phyloP scores from a whole-genome alignment of 495 filamentous ascomycete species.

The Chaetomium fimeti region DNA sequence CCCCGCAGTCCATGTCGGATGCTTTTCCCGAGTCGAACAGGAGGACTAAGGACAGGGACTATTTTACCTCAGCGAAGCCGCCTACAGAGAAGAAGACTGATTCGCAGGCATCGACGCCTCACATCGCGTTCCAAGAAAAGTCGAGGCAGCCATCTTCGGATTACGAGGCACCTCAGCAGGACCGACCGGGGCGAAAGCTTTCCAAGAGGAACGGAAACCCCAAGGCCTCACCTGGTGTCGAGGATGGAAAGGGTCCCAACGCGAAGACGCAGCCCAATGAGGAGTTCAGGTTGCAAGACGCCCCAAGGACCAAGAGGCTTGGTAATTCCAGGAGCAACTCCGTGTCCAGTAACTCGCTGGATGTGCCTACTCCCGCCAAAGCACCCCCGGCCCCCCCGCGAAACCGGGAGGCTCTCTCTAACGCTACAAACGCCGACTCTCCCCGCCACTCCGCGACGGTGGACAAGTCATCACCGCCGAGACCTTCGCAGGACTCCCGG shows the following conservation, averaged over 20 bases:
- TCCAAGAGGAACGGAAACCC: slow-evolving; percentile 45
- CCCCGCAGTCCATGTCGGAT: slow-evolving; percentile 58
- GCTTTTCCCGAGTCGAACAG: slow-evolving; percentile 40
- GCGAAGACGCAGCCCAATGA: slow-evolving; percentile 40
- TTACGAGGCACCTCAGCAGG: slow-evolving; percentile 45
- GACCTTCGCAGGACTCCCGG: slow-evolving; percentile 51
- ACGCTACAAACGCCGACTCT: slow-evolving; percentile 30
- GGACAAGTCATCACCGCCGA: slow-evolving; percentile 48
- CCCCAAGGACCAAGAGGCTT: slow-evolving; percentile 64
- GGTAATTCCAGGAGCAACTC: slow-evolving; percentile 62
- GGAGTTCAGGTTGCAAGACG: slow-evolving; percentile 73
- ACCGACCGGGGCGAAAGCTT: slow-evolving; percentile 44
- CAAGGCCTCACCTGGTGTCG: slow-evolving; percentile 45
- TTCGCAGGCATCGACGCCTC: slow-evolving; percentile 62
- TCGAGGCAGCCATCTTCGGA: slow-evolving; percentile 61
- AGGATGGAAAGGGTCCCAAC: slow-evolving; percentile 42
- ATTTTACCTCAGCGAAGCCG: slow-evolving; percentile 46
- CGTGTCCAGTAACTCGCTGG: slow-evolving; percentile 44
- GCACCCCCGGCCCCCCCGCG: slow-evolving; percentile 26
- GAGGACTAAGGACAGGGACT: slow-evolving; percentile 53
- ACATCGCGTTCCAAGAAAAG: slow-evolving; percentile 91
- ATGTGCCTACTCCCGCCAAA: slow-evolving; percentile 33
- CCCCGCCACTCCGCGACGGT: slow-evolving; percentile 30
- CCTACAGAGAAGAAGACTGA: slow-evolving; percentile 39
- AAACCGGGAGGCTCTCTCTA: slow-evolving; percentile 34